A percentile compares a stretch with the other conserved stretches of the same genome.
Evolutionary conservation across 2,329 filamentous ascomycete genomes (phyloP).

Genomic region (Colletotrichum ledebouriae): DNA sequence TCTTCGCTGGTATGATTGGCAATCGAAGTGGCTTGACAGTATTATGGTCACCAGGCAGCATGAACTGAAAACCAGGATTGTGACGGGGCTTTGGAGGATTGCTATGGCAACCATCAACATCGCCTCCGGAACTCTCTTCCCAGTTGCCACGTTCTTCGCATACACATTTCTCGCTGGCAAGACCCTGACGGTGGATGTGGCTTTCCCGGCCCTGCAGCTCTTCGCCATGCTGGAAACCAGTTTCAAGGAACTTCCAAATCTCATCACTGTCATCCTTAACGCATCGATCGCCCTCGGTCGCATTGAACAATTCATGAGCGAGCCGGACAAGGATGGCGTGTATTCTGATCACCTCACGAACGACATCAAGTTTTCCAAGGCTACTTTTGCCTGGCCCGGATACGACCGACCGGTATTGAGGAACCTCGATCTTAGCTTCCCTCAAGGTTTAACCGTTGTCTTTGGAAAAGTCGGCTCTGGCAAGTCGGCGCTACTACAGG

Average conservation of each 20-base stretch:
- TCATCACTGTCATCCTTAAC: constrained; percentile 84
- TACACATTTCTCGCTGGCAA: constrained; percentile 80
- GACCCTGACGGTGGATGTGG: constrained; percentile 81
- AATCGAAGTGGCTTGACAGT: constrained; percentile 77
- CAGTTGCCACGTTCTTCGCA: constrained; percentile 83
- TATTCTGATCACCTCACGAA: constrained; percentile 53
- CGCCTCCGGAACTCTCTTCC: constrained; percentile 80
- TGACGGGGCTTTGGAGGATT: constrained; percentile 73
- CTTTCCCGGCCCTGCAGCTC: constrained; percentile 87
- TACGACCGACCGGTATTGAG: constrained; percentile 65
- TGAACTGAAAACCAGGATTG: constrained; percentile 75
- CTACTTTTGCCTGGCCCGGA: constrained; percentile 86
- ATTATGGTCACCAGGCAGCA: constrained; percentile 77
- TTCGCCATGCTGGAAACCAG: constrained; percentile 82
- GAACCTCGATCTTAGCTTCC: constrained; percentile 61
- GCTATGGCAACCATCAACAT: constrained; percentile 78
- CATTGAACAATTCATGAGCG: constrained; percentile 88
- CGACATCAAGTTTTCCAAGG: constrained; percentile 69
- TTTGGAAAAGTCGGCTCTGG: constrained; percentile 72
- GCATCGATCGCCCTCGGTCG: constrained; percentile 85
- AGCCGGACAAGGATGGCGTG: constrained; percentile 78
- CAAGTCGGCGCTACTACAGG: constrained; percentile 72
- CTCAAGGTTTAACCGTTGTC: constrained; percentile 66
- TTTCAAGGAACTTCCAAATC: constrained; percentile 79
- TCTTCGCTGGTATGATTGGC: constrained; percentile 86